Conservation (phyloP, 2,329 filamentous ascomycete species). For the Aspergillus sp. region DNA sequence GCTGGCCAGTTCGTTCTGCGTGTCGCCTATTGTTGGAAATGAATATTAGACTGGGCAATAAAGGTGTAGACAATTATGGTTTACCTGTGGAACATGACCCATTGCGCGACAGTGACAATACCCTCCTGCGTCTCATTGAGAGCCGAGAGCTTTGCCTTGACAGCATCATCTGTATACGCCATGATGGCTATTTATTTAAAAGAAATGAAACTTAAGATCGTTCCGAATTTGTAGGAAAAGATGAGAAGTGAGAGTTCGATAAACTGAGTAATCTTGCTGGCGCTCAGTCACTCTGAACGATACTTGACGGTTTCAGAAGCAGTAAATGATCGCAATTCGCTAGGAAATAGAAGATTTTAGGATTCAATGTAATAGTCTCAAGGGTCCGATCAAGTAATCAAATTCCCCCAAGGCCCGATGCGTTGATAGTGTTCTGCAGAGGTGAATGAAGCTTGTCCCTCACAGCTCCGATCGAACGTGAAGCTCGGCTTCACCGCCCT, state of each 20-base stretch:
- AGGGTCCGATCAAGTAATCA: too few relatives aligned
- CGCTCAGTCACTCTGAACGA: too few relatives aligned
- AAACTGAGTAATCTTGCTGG: neutral
- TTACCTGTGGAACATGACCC: conserved; percentile 99
- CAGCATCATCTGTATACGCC: conserved; percentile 94
- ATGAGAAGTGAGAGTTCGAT: neutral
- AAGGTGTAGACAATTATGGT: conserved; percentile 12
- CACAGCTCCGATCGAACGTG: conserved; percentile 1
- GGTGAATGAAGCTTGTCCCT: conserved; percentile 2
- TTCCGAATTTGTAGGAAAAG: too few relatives aligned
- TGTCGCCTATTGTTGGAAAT: conserved; percentile 62
- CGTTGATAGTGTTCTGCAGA: neutral
- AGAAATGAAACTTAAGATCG: neutral
- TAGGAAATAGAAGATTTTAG: neutral
- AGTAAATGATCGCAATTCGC: neutral
- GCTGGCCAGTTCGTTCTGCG: conserved; percentile 82
- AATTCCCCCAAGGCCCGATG: neutral
- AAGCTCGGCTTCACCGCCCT: conserved; percentile 7
- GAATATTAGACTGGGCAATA: conserved; percentile 10
- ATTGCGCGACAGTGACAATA: conserved; percentile 93
- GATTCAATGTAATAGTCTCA: too few relatives aligned
- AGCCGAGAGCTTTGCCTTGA: conserved; percentile 88
- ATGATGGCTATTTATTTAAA: conserved; percentile 46
- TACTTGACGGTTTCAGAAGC: neutral
- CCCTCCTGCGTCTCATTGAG: conserved; percentile 97